phyloP scores from a whole-genome alignment of 2,329 filamentous ascomycete species.

The Penicillium griseofulvum region DNA sequence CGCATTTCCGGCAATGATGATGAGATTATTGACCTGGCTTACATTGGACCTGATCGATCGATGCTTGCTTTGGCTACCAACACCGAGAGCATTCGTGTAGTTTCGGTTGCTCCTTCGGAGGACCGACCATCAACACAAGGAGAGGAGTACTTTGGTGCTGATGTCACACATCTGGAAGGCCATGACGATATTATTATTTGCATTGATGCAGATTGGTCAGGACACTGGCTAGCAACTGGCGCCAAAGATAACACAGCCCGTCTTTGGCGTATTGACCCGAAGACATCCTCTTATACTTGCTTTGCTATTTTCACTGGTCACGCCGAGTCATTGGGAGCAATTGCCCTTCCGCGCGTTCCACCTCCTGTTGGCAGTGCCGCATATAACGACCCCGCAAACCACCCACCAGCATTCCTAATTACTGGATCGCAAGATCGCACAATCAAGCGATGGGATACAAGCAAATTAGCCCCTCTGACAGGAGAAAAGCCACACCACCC shows the following conservation, averaged over 20 bases:
- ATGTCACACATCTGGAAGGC: constrained; percentile 79
- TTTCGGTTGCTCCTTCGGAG: constrained; percentile 60
- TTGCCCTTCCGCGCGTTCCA: constrained; percentile 70
- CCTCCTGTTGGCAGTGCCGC: constrained; percentile 69
- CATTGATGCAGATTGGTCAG: constrained; percentile 92
- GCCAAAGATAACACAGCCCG: constrained; percentile 95
- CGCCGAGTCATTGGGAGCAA: constrained; percentile 87
- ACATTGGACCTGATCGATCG: constrained; percentile 75
- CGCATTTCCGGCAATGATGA: constrained; percentile 95
- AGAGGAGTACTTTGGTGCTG: constrained; percentile 76
- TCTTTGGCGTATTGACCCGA: constrained; percentile 81
- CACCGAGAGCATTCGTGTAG: constrained; percentile 84
- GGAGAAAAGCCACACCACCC: constrained; percentile 34
- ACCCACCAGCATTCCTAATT: constrained; percentile 80
- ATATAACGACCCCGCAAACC: constrained; percentile 68
- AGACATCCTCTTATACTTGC: constrained; percentile 71
- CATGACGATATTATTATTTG: constrained; percentile 96
- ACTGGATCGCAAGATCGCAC: constrained; percentile 96
- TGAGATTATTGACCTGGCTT: constrained; percentile 92
- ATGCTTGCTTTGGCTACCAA: constrained; percentile 90
- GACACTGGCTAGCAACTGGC: constrained; percentile 92
- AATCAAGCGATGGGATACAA: constrained; percentile 88
- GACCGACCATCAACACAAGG: constrained; percentile 32
- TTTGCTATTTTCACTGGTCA: constrained; percentile 84
- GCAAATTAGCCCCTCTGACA: constrained; percentile 55